Base-by-base conservation (phyloP, 371 early-diverging fungal genomes). In the Zychaea mexicana region DNA sequence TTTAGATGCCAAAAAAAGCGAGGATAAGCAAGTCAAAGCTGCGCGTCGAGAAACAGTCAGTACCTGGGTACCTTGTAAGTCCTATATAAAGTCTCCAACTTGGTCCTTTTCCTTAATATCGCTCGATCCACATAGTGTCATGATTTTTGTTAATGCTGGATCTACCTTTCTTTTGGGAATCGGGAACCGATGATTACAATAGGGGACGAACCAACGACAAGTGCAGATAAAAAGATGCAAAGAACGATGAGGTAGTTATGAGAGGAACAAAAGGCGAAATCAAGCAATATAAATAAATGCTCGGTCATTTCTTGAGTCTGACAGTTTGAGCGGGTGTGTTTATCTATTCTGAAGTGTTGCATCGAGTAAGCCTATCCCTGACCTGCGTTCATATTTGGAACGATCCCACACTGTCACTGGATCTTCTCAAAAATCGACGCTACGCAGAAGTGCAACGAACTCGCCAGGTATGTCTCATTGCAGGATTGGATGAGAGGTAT, bases 301-400 rank as follows among this genome's bases (percentile, higher is more conserved):
- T n/a, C n/a, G n/a, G n/a, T n/a, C n/a, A n/a, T 59, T 10, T 45
- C n/a, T n/a, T 30, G 13, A 4, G 2, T 10, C 39, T 55, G 27
- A 55, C 21, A 30, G 31, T 49, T n/a, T n/a, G n/a, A 10, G 7
- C 9, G 9, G 22, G 28, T 45, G 12, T 47, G 45, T 21, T 32
- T 17, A 28, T 22, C 26, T 55, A n/a, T n/a, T n/a, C n/a, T n/a
- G n/a, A n/a, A 47, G 36, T 17, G 22, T 32, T 22, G 45, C 39
- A 24, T 49, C 38, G 7, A 66, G 56, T 17, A 61, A 61, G 19
- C 61, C 66, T 5, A 71, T 71, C 46, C 71, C 71, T 22, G 62
- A 71, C 55, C 36, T 71, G 21, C 67, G 71, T 21, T 58, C 71
- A 13, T 71, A 67, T 56, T 38, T 71, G 39, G 65, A 64, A 39